These are phyloP conservation scores for Lentinula sp. DNA, from an alignment of 768 basidiomycete genomes.

Conservation along the genomic window DNA sequence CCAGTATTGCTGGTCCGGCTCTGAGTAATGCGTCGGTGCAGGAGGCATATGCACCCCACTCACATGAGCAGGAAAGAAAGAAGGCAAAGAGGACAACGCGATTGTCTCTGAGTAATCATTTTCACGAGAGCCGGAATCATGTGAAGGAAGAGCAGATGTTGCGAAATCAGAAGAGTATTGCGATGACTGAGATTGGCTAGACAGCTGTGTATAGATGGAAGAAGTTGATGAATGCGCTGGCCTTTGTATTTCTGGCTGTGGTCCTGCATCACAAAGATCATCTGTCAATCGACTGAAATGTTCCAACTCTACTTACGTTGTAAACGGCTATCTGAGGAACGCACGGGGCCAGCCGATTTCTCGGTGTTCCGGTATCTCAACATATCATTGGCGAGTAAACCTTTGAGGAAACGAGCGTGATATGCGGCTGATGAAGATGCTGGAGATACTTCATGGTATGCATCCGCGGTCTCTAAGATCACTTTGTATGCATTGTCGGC, in stretches of 20 bases:
- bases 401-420: conserved; percentile 75
- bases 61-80: background rate
- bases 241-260: conserved; percentile 6
- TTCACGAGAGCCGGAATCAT: background rate
- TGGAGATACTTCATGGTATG: conserved; percentile 69
- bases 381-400: conserved; percentile 58
- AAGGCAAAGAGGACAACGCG: background rate
- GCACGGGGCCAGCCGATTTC: conserved; percentile 26
- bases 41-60: conserved; percentile 4
- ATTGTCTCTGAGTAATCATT: background rate
- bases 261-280: background rate
- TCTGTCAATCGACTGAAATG: background rate
- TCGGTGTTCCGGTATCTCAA: conserved; percentile 44
- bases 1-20: conserved; percentile 67
- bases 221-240: background rate
- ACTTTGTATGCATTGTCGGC: conserved; percentile 57
- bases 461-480: conserved; percentile 69
- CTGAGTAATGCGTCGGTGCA: conserved; percentile 21
- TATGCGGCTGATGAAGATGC: conserved; percentile 64
- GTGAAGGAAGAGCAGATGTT: background rate
- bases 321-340: conserved; percentile 49
- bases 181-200: background rate
- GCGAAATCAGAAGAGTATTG: background rate
- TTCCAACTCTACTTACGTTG: conserved; percentile 35
- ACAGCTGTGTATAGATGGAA: background rate